phyloP scores from a whole-genome alignment of 768 basidiomycete genomes.

The Suillus variegatus region DNA sequence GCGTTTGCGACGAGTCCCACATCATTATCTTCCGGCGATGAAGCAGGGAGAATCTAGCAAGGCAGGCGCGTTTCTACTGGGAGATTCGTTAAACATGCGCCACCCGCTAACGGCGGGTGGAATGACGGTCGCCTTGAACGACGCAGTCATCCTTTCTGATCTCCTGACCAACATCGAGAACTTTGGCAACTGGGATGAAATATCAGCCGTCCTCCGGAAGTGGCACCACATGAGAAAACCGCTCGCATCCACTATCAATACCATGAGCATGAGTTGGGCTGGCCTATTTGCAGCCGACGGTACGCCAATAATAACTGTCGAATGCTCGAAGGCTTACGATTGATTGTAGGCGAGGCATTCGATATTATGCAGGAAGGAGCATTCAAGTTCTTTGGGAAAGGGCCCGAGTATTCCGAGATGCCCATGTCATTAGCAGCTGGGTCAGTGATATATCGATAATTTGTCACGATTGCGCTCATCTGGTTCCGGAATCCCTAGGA shows the following conservation, averaged over 20 bases:
- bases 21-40: conserved; percentile 80
- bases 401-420: neutral
- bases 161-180: conserved; percentile 49
- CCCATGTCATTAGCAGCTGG: neutral
- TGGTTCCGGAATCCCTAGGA: neutral
- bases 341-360: neutral
- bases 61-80: conserved; percentile 74
- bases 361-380: neutral
- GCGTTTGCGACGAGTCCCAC: conserved; percentile 86
- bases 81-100: conserved; percentile 96
- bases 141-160: conserved; percentile 68
- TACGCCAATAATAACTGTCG: conserved; percentile 36
- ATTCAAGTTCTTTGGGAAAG: neutral
- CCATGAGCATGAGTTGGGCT: conserved; percentile 85
- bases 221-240: conserved; percentile 88
- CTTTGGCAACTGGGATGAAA: conserved; percentile 44
- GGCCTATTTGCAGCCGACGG: conserved; percentile 89
- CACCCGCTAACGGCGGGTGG: conserved; percentile 94
- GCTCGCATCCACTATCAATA: conserved; percentile 79
- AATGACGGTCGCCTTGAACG: conserved; percentile 90
- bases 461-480: neutral
- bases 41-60: conserved; percentile 54
- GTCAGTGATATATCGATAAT: neutral
- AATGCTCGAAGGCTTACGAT: neutral
- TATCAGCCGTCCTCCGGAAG: conserved; percentile 49